phyloP scores from a whole-genome alignment of 805 yeast genomes.

The Lipomyces orientalis region DNA sequence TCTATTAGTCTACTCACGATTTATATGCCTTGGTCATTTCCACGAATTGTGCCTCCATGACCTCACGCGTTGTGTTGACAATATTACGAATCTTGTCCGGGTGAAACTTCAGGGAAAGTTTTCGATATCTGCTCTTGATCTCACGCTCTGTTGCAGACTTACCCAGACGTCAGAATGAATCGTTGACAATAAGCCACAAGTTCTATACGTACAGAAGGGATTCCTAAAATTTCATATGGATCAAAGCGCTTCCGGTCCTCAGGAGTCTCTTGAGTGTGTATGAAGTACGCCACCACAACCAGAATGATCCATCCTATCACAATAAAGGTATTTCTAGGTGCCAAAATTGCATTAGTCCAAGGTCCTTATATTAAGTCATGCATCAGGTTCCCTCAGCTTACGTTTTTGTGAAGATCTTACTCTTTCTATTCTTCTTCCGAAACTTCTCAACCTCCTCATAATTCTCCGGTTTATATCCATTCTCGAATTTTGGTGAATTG shows the following conservation, averaged over 20 bases:
- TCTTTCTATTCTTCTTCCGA: conserved; percentile 40
- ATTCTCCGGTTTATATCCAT: conserved; percentile 34
- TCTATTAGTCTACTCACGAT: conserved; percentile 49
- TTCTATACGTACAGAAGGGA: conserved; percentile 51
- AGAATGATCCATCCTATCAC: conserved; percentile 64
- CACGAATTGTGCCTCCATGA: conserved; percentile 78
- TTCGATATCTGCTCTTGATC: conserved; percentile 81
- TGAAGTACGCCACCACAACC: conserved; percentile 50
- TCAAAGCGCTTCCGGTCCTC: conserved; percentile 62
- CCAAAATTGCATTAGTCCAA: conserved; percentile 1
- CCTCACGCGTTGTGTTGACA: conserved; percentile 60
- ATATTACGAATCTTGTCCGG: conserved; percentile 84
- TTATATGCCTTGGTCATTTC: conserved; percentile 89
- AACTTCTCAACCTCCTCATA: conserved; percentile 39
- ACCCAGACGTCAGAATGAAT: neutral
- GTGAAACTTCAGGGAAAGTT: conserved; percentile 84
- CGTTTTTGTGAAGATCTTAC: conserved; percentile 44
- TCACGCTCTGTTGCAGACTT: conserved; percentile 71
- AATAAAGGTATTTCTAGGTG: conserved; percentile 43
- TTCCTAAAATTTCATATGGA: conserved; percentile 86
- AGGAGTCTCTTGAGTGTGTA: conserved; percentile 45
- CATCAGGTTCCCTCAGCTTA: conserved; percentile 40
- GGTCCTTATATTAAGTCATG: neutral
- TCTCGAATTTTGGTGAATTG: conserved; percentile 11
- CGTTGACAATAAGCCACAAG: neutral